These are phyloP conservation scores for Exophiala phaeomuriformis DNA, from an alignment of 2,329 filamentous ascomycete species.

Conservation along the genomic window DNA sequence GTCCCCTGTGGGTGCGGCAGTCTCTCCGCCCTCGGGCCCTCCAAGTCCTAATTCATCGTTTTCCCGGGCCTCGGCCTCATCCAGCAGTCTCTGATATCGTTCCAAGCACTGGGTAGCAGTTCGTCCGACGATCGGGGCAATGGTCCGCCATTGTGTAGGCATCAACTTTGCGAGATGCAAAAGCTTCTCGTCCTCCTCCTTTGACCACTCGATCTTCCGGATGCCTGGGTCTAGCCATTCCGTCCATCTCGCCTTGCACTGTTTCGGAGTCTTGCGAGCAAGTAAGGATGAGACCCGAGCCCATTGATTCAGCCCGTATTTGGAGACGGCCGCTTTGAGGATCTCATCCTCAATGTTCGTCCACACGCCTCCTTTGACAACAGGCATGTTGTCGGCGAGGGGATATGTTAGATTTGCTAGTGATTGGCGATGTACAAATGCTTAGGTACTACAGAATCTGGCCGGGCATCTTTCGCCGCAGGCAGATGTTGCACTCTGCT, in stretches of 20 bases:
- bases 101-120: slow-evolving; percentile 96
- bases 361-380: slow-evolving; percentile 62
- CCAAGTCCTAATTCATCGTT: slow-evolving; percentile 70
- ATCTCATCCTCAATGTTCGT: slow-evolving; percentile 83
- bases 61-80: slow-evolving; percentile 89
- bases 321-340: slow-evolving; percentile 88
- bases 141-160: slow-evolving; percentile 98
- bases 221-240: slow-evolving; percentile 98
- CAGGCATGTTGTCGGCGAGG: slow-evolving; percentile 46
- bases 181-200: slow-evolving; percentile 96
- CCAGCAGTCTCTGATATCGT: slow-evolving; percentile 90
- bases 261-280: slow-evolving; percentile 94
- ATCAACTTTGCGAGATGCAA: slow-evolving; percentile 95
- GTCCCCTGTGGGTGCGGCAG: slow-evolving; percentile 80
- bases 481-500: not conserved
- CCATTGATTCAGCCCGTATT: slow-evolving; percentile 96
- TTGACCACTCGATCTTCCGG: slow-evolving; percentile 98
- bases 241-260: slow-evolving; percentile 97
- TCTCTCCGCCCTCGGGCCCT: slow-evolving; percentile 79
- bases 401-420: too few species aligned
- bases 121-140: slow-evolving; percentile 90
- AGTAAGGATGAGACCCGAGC: slow-evolving; percentile 94
- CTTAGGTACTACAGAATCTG: too few species aligned
- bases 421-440: too few species aligned
- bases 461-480: not conserved